phyloP scores from a whole-genome alignment of 208 protist species.

The Trypanosoma brucei region DNA sequence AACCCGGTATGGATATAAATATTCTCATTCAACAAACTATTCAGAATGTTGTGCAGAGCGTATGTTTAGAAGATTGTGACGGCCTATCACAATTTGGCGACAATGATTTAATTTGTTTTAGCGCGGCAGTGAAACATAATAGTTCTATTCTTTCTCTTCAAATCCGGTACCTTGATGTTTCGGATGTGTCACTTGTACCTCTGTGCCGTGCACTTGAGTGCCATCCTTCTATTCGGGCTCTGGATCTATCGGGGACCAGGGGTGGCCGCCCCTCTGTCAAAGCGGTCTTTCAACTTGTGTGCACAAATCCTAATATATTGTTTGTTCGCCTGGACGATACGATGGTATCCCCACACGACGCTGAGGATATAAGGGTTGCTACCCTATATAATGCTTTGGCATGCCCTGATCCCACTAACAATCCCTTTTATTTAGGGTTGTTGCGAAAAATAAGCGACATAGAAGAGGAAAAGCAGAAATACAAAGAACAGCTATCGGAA shows the following conservation, averaged over 20 bases:
- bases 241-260: constrained; percentile 71
- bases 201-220: constrained; percentile 55
- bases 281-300: constrained; percentile 63
- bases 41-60: constrained; percentile 69
- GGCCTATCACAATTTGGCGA: constrained; percentile 55
- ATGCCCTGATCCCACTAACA: constrained; percentile 68
- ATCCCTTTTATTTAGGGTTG: constrained; percentile 75
- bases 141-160: constrained; percentile 77
- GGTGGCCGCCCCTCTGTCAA: constrained; percentile 53
- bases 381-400: constrained; percentile 60
- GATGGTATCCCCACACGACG: constrained; percentile 41
- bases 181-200: constrained; percentile 67
- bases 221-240: constrained; percentile 52
- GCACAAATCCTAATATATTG: constrained; percentile 70
- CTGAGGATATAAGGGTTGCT: constrained; percentile 53
- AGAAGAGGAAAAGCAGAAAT: constrained; percentile 65
- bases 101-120: constrained; percentile 70
- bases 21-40: constrained; percentile 77
- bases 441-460: constrained; percentile 67
- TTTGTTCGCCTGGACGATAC: constrained; percentile 70
- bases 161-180: constrained; percentile 74
- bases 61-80: constrained; percentile 67
- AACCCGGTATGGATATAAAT: constrained; percentile 70
- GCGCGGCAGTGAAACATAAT: constrained; percentile 72
- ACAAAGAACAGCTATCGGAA: constrained; percentile 50